Conservation (phyloP, 2,329 filamentous ascomycete species). For the Trichophaea hybrida region DNA sequence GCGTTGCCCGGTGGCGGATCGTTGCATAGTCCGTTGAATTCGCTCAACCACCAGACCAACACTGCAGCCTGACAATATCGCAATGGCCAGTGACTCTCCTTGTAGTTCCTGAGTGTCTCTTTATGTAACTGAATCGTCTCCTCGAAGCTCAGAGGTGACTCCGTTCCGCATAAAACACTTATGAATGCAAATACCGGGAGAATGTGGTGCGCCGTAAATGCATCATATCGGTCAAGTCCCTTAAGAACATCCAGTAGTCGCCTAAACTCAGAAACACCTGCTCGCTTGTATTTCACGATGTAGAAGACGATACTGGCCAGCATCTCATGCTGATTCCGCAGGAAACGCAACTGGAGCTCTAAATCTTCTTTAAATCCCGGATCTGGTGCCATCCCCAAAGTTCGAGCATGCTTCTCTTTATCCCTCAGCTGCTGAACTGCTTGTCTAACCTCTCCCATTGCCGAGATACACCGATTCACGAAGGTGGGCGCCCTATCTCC, state of each 20-base stretch:
- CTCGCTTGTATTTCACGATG: constrained; percentile 61
- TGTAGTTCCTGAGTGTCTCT: constrained; percentile 49
- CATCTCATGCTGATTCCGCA: constrained; percentile 80
- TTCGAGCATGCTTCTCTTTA: constrained; percentile 56
- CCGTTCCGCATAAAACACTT: constrained; percentile 61
- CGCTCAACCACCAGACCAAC: constrained; percentile 73
- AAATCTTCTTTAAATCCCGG: constrained; percentile 47
- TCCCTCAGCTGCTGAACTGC: constrained; percentile 67
- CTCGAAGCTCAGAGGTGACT: constrained; percentile 51
- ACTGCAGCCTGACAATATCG: constrained; percentile 65
- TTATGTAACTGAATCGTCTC: constrained; percentile 58
- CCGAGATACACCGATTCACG: constrained; percentile 57
- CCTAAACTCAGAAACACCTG: constrained; percentile 56
- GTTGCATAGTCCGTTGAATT: constrained; percentile 81
- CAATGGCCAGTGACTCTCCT: constrained; percentile 56
- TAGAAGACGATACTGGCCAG: constrained; percentile 67
- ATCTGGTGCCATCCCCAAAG: constrained; percentile 51
- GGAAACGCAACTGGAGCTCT: constrained; percentile 63
- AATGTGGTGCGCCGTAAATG: constrained; percentile 61
- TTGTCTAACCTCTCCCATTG: constrained; percentile 60
- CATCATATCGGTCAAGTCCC: constrained; percentile 62
- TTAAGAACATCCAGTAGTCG: constrained; percentile 54
- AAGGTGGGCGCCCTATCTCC: constrained; percentile 35
- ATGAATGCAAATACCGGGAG: constrained; percentile 66
- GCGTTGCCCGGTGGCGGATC: constrained; percentile 49